Percentiles rank a stretch among this genome's conserved stretches.
phyloP scores from a whole-genome alignment of 331 rosid species.

The Prunus yedoensis region DNA sequence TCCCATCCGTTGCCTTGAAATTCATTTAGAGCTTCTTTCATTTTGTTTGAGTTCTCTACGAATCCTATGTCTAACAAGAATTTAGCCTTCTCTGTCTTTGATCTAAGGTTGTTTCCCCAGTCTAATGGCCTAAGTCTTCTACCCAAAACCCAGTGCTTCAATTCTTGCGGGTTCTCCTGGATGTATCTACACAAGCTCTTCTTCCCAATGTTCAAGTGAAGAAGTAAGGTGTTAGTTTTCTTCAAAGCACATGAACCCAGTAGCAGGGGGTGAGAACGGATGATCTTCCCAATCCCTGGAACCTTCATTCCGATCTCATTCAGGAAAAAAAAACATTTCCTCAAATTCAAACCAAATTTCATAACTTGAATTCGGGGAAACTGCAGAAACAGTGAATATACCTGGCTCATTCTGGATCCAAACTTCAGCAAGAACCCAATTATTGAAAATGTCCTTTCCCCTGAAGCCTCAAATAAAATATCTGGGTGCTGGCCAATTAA shows the following conservation, averaged over 20 bases:
- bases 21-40: constrained; percentile 38
- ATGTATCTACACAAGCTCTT: constrained; percentile 45
- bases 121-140: constrained; percentile 32
- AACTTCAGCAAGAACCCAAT: constrained; percentile 59
- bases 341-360: constrained; percentile 54
- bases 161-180: constrained; percentile 52
- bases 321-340: constrained; percentile 43
- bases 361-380: constrained; percentile 50
- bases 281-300: constrained; percentile 50
- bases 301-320: constrained; percentile 58
- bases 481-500: constrained; percentile 39
- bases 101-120: constrained; percentile 9
- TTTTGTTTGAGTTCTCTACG: constrained; percentile 38
- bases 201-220: constrained; percentile 57
- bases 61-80: constrained; percentile 65
- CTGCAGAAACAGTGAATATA: constrained; percentile 40
- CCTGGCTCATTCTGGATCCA: constrained; percentile 45
- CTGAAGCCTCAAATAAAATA: constrained; percentile 68
- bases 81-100: constrained; percentile 35
- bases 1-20: constrained; percentile 70
- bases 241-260: constrained; percentile 59
- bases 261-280: constrained; percentile 47
- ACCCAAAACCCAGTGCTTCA: constrained; percentile 63
- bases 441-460: constrained; percentile 47
- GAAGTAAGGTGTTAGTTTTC: constrained; percentile 49